Evolutionary conservation across 805 yeast genomes (phyloP), one percentile per base, ranked within the genome.

Genomic region (Wickerhamiella dianesei): DNA sequence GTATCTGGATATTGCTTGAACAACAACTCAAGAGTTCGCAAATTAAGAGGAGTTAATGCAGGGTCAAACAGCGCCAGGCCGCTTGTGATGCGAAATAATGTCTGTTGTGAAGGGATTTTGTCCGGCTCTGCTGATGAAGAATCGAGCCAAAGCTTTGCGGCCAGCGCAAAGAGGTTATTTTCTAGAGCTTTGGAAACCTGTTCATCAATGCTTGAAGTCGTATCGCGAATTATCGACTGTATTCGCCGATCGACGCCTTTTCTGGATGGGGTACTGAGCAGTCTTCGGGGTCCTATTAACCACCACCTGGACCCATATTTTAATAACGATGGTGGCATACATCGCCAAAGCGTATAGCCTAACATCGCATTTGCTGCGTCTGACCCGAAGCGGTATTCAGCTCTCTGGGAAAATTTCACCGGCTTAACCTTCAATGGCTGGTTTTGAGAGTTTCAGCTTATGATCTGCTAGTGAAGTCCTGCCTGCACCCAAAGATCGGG

Each of bases 21-120:
- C 37, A 54, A 37, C 32, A 9, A 1, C 2, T 13, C 19, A 29
- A 54, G 44, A 1, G 56, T 49, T n/a, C 21, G 29, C 16, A 54
- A 16, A 22, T 53, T 44, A 3, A 53, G 35, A 1, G 56, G 57
- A 3, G 50, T 46, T 19, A 49, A 44, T 21, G 51, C 51, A 6
- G 57, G 51, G 32, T 54, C 53, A 35, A 39, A 53, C 3, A 22
- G 47, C 12, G 40, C n/a, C 19, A 54, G 44, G 16, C 57, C 57
- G 12, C 48, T 45, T 1, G 50, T 44, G 3, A 53, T 32, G 2
- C 18, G 35, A 16, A 40, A 44, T 16, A 46, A 40, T 17, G 13
- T 25, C 43, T 5, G 19, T 12, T 14, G 37, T 9, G 35, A 3
- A 5, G 36, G 20, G 25, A 14, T 3, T 21, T 21, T 17, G 8